These are phyloP conservation scores for Aspergillus hancockii DNA, from an alignment of 495 filamentous ascomycete genomes.

Conservation along the genomic window DNA sequence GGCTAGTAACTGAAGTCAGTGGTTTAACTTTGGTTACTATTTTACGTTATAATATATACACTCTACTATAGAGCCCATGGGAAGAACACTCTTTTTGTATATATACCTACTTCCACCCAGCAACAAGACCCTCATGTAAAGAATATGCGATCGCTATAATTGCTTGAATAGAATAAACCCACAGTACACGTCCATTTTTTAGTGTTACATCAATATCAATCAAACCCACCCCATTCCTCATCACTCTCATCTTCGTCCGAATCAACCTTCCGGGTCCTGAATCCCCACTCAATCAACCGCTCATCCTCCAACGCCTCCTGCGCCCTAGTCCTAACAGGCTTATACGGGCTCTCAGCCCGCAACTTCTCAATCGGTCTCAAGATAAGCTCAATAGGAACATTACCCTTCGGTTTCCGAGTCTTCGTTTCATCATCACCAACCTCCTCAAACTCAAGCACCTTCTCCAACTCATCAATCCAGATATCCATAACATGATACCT, in stretches of 20 bases:
- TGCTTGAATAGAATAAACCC: neutral
- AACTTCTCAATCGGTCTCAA: slow-evolving; percentile 62
- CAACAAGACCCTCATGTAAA: neutral
- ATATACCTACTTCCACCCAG: too few relatives aligned
- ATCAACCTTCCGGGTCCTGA: slow-evolving; percentile 40
- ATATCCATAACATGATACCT: slow-evolving; percentile 88
- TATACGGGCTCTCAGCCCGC: slow-evolving; percentile 59
- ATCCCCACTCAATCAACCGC: slow-evolving; percentile 61
- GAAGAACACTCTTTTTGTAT: neutral
- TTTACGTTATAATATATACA: neutral
- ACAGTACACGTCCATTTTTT: slow-evolving; percentile 3
- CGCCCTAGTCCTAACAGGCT: slow-evolving; percentile 69
- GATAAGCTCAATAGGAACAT: slow-evolving; percentile 52
- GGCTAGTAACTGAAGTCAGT: neutral
- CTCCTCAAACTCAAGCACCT: slow-evolving; percentile 55
- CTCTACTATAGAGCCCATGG: neutral
- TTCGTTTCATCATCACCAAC: slow-evolving; percentile 32
- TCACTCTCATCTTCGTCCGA: slow-evolving; percentile 48
- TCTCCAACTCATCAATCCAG: slow-evolving; percentile 84
- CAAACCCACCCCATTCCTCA: slow-evolving; percentile 74
- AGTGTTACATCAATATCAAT: slow-evolving; percentile 35
- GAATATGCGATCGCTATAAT: neutral
- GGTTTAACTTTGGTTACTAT: neutral
- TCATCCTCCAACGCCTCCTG: slow-evolving; percentile 75
- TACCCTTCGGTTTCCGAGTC: slow-evolving; percentile 36